Evolutionary conservation across 768 basidiomycete genomes (phyloP).

Genomic region (Udeniomyces megalosporus): DNA sequence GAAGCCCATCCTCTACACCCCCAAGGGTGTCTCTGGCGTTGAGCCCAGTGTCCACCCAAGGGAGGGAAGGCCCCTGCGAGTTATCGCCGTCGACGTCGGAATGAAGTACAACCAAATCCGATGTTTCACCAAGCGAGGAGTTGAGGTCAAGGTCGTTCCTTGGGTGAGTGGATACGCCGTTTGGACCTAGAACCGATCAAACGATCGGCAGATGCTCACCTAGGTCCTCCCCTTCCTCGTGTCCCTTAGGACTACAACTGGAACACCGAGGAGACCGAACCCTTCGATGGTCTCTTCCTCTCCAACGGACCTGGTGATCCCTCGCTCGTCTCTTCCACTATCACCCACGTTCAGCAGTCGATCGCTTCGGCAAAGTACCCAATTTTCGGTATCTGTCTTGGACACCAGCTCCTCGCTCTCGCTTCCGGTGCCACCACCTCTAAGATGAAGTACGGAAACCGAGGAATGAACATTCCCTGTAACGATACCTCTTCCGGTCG

Average conservation of each 20-base stretch:
- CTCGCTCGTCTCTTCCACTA: slow-evolving; percentile 57
- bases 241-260: slow-evolving; percentile 69
- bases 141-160: slow-evolving; percentile 91
- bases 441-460: slow-evolving; percentile 99
- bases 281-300: slow-evolving; percentile 86
- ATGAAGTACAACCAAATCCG: slow-evolving; percentile 99
- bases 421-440: slow-evolving; percentile 86
- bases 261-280: slow-evolving; percentile 41
- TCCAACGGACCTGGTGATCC: slow-evolving; percentile 98
- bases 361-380: slow-evolving; percentile 43
- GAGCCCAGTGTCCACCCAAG: slow-evolving; percentile 48
- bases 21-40: slow-evolving; percentile 37
- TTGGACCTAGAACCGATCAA: neutral
- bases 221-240: slow-evolving; percentile 1
- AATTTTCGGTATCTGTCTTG: slow-evolving; percentile 96
- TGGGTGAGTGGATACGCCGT: slow-evolving; percentile 39
- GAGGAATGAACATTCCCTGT: slow-evolving; percentile 97
- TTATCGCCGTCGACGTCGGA: slow-evolving; percentile 90
- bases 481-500: slow-evolving; percentile 82
- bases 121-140: slow-evolving; percentile 79
- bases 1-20: slow-evolving; percentile 47
- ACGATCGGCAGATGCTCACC: too few species aligned
- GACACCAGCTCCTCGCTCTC: slow-evolving; percentile 88
- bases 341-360: slow-evolving; percentile 49
- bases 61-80: slow-evolving; percentile 60